phyloP scores from a whole-genome alignment of 1,139 yeast species.

The Meyerozyma elateridarum region DNA sequence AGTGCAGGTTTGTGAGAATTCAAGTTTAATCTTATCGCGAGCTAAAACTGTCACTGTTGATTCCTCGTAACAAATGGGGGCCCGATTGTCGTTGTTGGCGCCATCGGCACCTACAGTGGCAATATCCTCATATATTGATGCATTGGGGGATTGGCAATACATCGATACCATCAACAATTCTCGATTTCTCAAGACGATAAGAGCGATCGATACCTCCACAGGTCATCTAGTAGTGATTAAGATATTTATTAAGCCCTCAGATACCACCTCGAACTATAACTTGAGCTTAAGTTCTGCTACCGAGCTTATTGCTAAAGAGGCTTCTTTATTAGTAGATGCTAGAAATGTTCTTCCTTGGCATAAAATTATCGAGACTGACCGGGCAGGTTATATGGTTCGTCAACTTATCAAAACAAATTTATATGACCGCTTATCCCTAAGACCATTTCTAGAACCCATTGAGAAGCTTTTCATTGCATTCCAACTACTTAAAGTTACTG shows the following conservation, averaged over 20 bases:
- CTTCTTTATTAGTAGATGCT: conserved; percentile 40
- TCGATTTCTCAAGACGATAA: conserved; percentile 80
- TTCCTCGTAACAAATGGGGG: too few species aligned
- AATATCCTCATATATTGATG: conserved; percentile 81
- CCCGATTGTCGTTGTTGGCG: conserved; percentile 75
- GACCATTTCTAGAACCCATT: conserved; percentile 79
- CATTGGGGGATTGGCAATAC: conserved; percentile 69
- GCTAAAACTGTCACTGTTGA: too few species aligned
- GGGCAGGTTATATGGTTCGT: conserved; percentile 87
- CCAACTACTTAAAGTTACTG: conserved; percentile 63
- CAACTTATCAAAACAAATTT: conserved; percentile 75
- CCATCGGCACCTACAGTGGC: conserved; percentile 94
- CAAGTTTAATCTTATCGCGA: neutral
- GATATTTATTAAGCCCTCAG: conserved; percentile 72
- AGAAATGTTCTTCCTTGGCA: conserved; percentile 70
- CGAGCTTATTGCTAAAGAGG: conserved; percentile 32
- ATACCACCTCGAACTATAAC: conserved; percentile 24
- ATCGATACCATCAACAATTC: conserved; percentile 68
- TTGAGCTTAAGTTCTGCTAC: conserved; percentile 30
- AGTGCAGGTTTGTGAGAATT: neutral
- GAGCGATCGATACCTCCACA: conserved; percentile 59
- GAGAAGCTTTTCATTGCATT: conserved; percentile 84
- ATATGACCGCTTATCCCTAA: conserved; percentile 79
- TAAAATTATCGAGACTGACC: conserved; percentile 75
- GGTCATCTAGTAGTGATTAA: conserved; percentile 71